Base-by-base conservation (phyloP, 352 stramenopile species). In the Elongisporangium senticosum region DNA sequence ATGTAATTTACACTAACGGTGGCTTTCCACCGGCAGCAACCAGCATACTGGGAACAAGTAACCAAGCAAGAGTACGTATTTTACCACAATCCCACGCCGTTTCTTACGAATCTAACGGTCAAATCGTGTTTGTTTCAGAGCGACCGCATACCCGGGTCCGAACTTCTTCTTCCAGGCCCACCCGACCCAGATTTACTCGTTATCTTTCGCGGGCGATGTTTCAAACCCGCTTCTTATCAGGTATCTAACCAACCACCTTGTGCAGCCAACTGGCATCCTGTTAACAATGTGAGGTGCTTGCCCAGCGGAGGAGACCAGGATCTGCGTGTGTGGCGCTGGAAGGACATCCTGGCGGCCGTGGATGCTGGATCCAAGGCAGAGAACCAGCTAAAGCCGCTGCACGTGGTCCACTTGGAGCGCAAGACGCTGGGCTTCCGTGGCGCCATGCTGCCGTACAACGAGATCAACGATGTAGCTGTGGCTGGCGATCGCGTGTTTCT, bases 291-390 rank as follows among this genome's bases (percentile, higher is more conserved):
- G 21, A 10, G 22, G 1, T 21, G 43, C 26, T 37, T 19, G n/a
- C 43, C 13, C 37, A 91, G 82, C 59, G 82, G 79, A 43, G 79
- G 79, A n/a, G 82, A 92, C 51, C 79, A 88, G 56, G 82, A 92
- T 51, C 83, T 89, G 62, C 78, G 82, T 14, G 75, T 90, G 37
- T 92, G 82, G 82, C 72, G 63, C n/a, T 92, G 82, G 82, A 73
- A 71, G 47, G 70, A 90, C 28, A 83, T 92, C 49, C 50, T 72
- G 10, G 54, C 58, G n/a, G 77, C 75, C 17, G n/a, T 81, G 52
- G 58, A 69, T 7, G 55, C 69, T 15, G 58, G 58, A 15, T 51
- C 3, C 6, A 55, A 24, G 4, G 61, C 61, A 20, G 33, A 13
- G 37, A 23, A 22, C 13, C 54, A 58, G 51, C 58, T 89, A 5